Evolutionary conservation across 1,284 basidiomycete genomes (phyloP).

Genomic region (Porogramme epimiltina): DNA sequence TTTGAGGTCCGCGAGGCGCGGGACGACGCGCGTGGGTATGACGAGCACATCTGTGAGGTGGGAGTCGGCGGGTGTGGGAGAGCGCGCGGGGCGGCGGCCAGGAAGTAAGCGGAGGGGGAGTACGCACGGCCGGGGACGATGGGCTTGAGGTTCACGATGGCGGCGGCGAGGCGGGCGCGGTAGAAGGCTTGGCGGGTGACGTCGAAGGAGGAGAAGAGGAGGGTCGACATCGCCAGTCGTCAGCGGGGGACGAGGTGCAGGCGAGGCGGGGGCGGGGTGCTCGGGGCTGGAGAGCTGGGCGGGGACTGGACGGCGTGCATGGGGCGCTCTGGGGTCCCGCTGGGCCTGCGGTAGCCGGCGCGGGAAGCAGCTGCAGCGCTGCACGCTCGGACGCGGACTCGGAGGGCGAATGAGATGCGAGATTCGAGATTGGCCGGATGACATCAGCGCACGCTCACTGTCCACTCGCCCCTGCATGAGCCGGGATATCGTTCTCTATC

Average conservation of each 20-base stretch:
- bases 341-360: no score
- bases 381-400: no score
- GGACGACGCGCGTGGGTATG: constrained; percentile 75
- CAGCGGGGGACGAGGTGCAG: not conserved
- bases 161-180: constrained; percentile 68
- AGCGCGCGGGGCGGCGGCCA: not conserved
- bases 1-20: constrained; percentile 74
- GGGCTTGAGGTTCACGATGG: constrained; percentile 92
- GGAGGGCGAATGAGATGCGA: not conserved
- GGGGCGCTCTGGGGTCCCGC: not conserved
- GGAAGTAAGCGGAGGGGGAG: not conserved
- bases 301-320: not conserved
- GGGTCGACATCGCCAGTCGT: constrained; percentile 34
- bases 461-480: not conserved
- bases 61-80: constrained; percentile 3
- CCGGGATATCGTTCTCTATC: not conserved
- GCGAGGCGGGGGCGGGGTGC: not conserved
- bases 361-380: no score
- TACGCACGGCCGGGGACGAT: constrained; percentile 89
- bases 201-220: constrained; percentile 83
- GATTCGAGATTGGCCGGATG: constrained; percentile 2
- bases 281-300: not conserved
- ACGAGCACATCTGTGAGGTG: constrained; percentile 90
- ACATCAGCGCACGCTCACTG: constrained; percentile 9
- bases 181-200: constrained; percentile 86